Evolutionary conservation across 1,284 basidiomycete genomes (phyloP).

Genomic region (Trametes versicolor): DNA sequence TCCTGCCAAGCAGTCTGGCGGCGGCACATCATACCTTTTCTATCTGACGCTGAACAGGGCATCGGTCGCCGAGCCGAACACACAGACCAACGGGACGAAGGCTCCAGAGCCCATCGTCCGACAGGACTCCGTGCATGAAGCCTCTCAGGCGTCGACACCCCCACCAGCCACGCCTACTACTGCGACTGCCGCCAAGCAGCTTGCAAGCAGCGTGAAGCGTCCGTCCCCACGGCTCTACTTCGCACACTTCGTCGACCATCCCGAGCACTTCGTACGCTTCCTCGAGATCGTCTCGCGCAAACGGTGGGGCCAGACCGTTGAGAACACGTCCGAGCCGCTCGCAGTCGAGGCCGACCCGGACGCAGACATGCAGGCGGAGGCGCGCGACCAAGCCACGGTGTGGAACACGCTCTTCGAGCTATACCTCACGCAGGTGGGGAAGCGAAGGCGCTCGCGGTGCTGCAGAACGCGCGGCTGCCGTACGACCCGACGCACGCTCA

Average conservation of each 20-base stretch:
- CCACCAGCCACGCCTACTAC: slow-evolving; percentile 40
- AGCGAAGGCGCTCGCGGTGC: slow-evolving; percentile 74
- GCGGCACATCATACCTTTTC: slow-evolving; percentile 75
- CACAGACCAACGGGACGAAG: slow-evolving; percentile 57
- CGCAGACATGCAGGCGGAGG: slow-evolving; percentile 64
- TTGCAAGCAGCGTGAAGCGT: slow-evolving; percentile 53
- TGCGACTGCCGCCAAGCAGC: slow-evolving; percentile 38
- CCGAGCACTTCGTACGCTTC: slow-evolving; percentile 85
- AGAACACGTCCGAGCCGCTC: slow-evolving; percentile 39
- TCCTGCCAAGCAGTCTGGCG: slow-evolving; percentile 41
- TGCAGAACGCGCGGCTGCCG: slow-evolving; percentile 73
- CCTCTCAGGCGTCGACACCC: slow-evolving; percentile 42
- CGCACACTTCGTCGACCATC: slow-evolving; percentile 94
- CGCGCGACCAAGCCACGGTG: slow-evolving; percentile 83
- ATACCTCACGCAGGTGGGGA: slow-evolving; percentile 88
- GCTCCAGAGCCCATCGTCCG: slow-evolving; percentile 51
- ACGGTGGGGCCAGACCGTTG: slow-evolving; percentile 86
- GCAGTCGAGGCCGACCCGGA: slow-evolving; percentile 39
- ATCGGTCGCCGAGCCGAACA: slow-evolving; percentile 52
- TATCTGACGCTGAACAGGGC: slow-evolving; percentile 80
- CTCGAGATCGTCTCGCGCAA: slow-evolving; percentile 87
- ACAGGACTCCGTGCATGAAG: slow-evolving; percentile 49
- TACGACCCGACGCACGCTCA: slow-evolving; percentile 94
- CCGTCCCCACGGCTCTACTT: slow-evolving; percentile 92
- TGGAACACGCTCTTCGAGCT: slow-evolving; percentile 98